phyloP scores from a whole-genome alignment of 352 stramenopile species.

The Phytopythium cucurbitacearum region DNA sequence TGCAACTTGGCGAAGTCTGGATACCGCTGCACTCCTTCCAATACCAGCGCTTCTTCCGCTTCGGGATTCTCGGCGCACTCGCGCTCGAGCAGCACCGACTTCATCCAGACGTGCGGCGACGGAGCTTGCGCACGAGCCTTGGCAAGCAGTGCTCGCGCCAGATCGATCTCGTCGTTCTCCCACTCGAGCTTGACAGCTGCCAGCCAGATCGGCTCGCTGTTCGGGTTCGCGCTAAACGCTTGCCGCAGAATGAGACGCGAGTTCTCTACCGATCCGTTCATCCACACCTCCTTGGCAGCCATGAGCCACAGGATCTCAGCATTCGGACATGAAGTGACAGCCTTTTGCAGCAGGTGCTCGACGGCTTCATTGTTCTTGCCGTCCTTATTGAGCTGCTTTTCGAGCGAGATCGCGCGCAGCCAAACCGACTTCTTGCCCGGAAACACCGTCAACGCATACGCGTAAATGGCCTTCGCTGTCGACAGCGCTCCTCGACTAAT shows the following conservation, averaged over 20 bases:
- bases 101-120: constrained; percentile 96
- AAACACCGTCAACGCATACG: constrained; percentile 87
- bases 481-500: constrained; percentile 80
- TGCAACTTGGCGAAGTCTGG: constrained; percentile 94
- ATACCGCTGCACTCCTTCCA: constrained; percentile 89
- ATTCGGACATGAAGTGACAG: constrained; percentile 91
- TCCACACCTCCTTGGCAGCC: constrained; percentile 97
- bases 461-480: constrained; percentile 94
- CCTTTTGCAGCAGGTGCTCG: constrained; percentile 89
- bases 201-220: constrained; percentile 95
- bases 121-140: constrained; percentile 80
- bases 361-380: constrained; percentile 64
- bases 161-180: constrained; percentile 96
- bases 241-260: constrained; percentile 93
- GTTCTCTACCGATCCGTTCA: constrained; percentile 89
- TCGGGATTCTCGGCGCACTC: constrained; percentile 59
- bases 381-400: constrained; percentile 90
- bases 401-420: constrained; percentile 94
- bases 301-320: constrained; percentile 98
- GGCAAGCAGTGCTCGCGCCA: constrained; percentile 80
- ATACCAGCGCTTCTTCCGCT: constrained; percentile 83
- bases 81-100: constrained; percentile 96
- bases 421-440: constrained; percentile 94
- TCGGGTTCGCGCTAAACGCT: constrained; percentile 95
- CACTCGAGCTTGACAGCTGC: constrained; percentile 98